Evolutionary conservation across 1,284 basidiomycete genomes (phyloP).

Genomic region (Meira miltonrushii): DNA sequence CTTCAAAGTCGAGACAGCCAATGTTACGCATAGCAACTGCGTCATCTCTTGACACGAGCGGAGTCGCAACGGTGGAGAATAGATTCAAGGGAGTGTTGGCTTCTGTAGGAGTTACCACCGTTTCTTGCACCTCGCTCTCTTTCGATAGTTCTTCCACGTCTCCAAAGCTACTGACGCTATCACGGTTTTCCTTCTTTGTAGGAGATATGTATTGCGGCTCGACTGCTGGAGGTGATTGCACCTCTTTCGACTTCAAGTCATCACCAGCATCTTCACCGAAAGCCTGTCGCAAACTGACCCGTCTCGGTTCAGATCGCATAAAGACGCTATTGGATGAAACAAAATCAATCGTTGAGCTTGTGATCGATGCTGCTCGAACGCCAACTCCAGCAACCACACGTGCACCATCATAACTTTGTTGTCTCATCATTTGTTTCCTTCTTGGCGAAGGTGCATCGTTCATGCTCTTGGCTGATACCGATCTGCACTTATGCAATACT

Average conservation of each 20-base stretch:
- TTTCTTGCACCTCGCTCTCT: background rate
- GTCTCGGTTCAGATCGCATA: no score
- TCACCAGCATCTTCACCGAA: background rate
- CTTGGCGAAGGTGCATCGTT: background rate
- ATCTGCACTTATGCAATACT: background rate
- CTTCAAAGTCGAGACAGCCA: constrained; percentile 6
- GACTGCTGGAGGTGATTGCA: no score
- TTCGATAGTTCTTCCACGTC: background rate
- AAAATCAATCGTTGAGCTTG: no score
- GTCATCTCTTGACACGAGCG: constrained; percentile 1
- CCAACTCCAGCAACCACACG: constrained; percentile 8
- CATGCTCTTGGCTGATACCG: background rate
- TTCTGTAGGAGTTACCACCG: background rate
- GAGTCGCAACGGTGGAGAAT: background rate
- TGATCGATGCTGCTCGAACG: background rate
- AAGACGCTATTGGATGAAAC: background rate
- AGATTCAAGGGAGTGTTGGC: background rate
- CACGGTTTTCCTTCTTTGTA: background rate
- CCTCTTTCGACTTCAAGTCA: background rate
- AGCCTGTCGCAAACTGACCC: background rate
- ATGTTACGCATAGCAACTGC: constrained; percentile 4
- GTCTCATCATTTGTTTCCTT: background rate
- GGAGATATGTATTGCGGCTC: no score
- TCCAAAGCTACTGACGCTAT: background rate
- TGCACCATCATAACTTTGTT: constrained; percentile 8